Base-by-base conservation (phyloP, 1,284 basidiomycete genomes). In the Microbotryum scabiosae region DNA sequence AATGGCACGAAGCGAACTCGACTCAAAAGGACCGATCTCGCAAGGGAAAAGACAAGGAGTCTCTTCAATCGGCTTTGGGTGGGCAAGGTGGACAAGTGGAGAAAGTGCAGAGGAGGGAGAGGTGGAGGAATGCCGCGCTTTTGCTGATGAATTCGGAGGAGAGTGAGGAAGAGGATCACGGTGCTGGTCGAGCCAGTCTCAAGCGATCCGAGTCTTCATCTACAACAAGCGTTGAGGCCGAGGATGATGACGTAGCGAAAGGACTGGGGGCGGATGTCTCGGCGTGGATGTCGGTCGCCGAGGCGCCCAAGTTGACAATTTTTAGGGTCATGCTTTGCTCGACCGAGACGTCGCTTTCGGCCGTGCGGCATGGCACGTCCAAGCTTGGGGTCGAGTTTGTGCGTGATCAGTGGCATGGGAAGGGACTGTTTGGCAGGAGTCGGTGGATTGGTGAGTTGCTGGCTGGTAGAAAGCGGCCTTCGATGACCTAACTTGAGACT, bases 221-320 rank as follows among this genome's bases (percentile, higher is more conserved):
- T 4, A 2, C 14, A 41, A 18, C 36, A 54, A 12, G 46, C 14
- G 49, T 25, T 16, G 28, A 52, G 20, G 26, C 20, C 18, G 43
- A 43, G 9, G 56, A 30, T 23, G 43, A 26, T 10, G 26, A 30
- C 21, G 46, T n/a, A 48, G 53, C 12, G 16, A 12, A 41, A 41
- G 12, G 25, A 26, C 48, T 28, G 32, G 46, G 50, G 21, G 7
- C 18, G 16, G 36, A 32, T 28, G 54, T 59, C 30, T 49, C 54
- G 26, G 53, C 52, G 9, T 59, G 58, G 63, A 25, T 36, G 48
- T 51, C 54, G 44, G 32, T 63, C 5, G 51, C 52, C 6, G 47
- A 56, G 18, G 43, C 47, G 20, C 43, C 20, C 6, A 54, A 52
- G 45, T 30, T 55, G 4, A 8, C 51, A 5, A 26, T 62, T 3